Conservation (phyloP, 768 basidiomycete species). For the Pleurotus tuoliensis region DNA sequence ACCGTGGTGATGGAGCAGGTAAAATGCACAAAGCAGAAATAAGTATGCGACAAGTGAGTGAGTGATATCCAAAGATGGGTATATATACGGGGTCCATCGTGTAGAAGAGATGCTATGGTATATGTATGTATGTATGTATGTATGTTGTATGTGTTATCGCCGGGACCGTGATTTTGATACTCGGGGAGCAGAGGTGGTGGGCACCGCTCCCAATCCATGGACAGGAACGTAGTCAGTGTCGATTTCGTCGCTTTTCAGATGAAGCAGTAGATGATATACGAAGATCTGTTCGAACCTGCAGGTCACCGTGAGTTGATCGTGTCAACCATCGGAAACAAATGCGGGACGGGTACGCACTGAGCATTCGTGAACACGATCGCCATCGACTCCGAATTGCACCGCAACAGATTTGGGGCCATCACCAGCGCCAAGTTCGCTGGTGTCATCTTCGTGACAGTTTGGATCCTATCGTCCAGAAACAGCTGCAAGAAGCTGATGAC, state of each 20-base stretch:
- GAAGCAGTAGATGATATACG: constrained; percentile 76
- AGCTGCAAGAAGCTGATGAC: constrained; percentile 88
- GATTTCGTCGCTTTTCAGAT: constrained; percentile 72
- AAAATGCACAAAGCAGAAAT: background rate
- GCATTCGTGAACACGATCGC: constrained; percentile 88
- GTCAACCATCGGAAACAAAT: too few relatives aligned
- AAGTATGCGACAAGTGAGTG: background rate
- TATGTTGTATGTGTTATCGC: constrained; percentile 25
- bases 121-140: too few relatives aligned
- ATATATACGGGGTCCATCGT: background rate
- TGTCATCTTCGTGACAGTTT: constrained; percentile 83
- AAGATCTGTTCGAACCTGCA: constrained; percentile 83
- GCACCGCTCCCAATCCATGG: constrained; percentile 75
- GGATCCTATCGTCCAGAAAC: constrained; percentile 76
- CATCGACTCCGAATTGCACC: constrained; percentile 87
- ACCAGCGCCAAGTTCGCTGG: constrained; percentile 84
- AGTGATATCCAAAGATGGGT: constrained; percentile 2
- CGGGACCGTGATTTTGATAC: constrained; percentile 55
- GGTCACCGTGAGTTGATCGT: background rate
- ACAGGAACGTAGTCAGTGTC: constrained; percentile 74
- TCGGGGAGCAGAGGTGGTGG: constrained; percentile 40
- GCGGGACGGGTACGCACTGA: constrained; percentile 54
- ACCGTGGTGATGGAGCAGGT: background rate
- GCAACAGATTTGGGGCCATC: constrained; percentile 86
- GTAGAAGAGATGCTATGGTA: too few relatives aligned